Base-by-base conservation (phyloP, 1,284 basidiomycete genomes). In the Pseudozyma sp. region DNA sequence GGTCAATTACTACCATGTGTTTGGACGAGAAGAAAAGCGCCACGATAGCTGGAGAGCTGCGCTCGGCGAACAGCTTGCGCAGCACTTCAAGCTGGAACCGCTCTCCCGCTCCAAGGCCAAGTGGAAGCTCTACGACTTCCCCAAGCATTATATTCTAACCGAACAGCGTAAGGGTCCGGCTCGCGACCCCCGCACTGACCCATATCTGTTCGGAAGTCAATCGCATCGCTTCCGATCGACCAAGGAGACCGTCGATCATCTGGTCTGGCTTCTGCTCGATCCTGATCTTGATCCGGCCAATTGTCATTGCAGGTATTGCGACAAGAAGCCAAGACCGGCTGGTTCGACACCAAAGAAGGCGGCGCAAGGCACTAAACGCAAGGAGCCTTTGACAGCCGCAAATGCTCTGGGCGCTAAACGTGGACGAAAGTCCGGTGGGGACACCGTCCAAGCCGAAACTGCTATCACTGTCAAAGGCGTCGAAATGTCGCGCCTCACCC, bases 231-330 rank as follows among this genome's bases (percentile, higher is more conserved):
- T 80, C 51, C 56, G 77, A 1, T 77, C 75, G 10, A 65, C 68
- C 13, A 69, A 61, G 18, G 79, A 80, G 42, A 54, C 59, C 13
- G 6, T 73, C 4, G 70, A 74, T 5, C 79, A 80, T 40, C 35
- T 76, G 7, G 31, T 66, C 13, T 79, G 71, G 71, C 65, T 80
- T 21, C n/a, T 80, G 18, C 25, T 40, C 19, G 71, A 80, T 40
- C 69, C 77, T 2, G 59, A 54, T 2, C 58, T 77, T 59, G 49
- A 78, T 18, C 19, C 8, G 1, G 45, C 42, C n/a, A 71, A 71
- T 21, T 80, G 79, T 36, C 18, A 38, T 1, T 80, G 79, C 72
- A 79, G 73, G 25, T 77, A 79, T 71, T 80, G 79, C 55, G 38
- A 53, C 52, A 75, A 67, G 47, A 51, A 36, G 1, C 59, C 67